Evolutionary conservation across 2,329 filamentous ascomycete genomes (phyloP), one percentile per base, ranked within the genome.

Genomic region (Aspergillus awamori): DNA sequence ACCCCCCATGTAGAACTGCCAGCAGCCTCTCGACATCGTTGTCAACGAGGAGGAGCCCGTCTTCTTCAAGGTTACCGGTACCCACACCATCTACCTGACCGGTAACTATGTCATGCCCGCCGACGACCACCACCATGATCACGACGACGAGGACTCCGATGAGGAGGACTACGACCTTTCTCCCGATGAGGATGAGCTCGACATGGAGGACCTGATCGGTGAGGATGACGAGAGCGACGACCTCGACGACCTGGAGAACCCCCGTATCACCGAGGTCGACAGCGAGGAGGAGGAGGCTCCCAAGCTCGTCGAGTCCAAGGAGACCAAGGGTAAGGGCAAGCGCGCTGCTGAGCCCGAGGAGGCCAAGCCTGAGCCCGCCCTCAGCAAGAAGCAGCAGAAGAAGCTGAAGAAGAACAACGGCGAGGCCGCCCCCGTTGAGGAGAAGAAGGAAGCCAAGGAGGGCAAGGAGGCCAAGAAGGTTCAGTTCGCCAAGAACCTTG

Each of bases 331-430:
- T 80, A 97, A 96, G 86, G 96, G 94, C 83, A 97, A 99, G 90
- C 93, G 95, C 69, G 81, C 89, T 45, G 94, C 93, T 51, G 92
- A 87, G 57, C 76, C 76, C 38, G 81, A 82, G 43, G 87, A 89
- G 67, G 72, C 79, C 49, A 77, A 75, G 26, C 83, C 74, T 24
- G 83, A 85, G 65, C 86, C 87, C 67, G 93, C 93, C 83, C 85
- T 93, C 65, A 93, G 88, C 86, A 97, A 97, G 86, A 97, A 97
- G 84, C 92, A 98, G 80, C 87, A 90, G 76, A 98, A 98, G 89
- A 97, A 97, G 79, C 86, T 90, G 72, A 98, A 99, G 89, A 97
- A 97, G 86, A 98, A 98, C 85, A 92, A 96, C 77, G 95, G 94
- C 69, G 90, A 97, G 76, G 89, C 95, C 62, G 87, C 90, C 62